Base-by-base conservation (phyloP, 805 yeast genomes). In the Brettanomyces custersianus region DNA sequence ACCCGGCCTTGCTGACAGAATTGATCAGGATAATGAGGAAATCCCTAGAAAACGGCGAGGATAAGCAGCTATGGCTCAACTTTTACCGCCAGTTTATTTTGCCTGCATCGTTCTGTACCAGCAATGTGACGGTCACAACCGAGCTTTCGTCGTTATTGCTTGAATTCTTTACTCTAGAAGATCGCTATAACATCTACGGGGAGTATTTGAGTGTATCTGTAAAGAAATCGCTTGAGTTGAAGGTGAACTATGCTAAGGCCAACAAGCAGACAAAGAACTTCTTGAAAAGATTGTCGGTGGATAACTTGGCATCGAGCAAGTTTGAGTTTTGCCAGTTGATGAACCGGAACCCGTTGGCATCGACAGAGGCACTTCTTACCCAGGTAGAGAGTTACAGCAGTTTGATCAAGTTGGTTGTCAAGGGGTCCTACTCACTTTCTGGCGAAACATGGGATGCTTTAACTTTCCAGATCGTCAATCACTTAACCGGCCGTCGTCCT, bases 381-480 rank as follows among this genome's bases (percentile, higher is more conserved):
- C 96, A 86, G 51, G 75, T 90, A 43, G 97, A 90, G 56, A 85
- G 92, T 61, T 90, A 90, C 52, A 95, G 82, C 51, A 90, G 90
- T 51, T 70, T 90, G 43, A 81, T 80, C 31, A 77, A 74, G 26
- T 64, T 90, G 39, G 76, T 90, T 5, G 87, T 85, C 8, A 80
- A 80, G 32, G 74, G 92, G 5, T 86, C 95, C 0, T 63, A 75
- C 28, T 80, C 74, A 49, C 85, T 86, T 52, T 80, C 78, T 34
- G 69, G 62, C 4, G 79, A 80, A 48, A 86, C 87, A 0, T 86
- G 94, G 87, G 97, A 90, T 54, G 82, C 77, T 2, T 57, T 90
- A 21, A 79, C 88, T 4, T 77, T 74, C 48, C 86, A 81, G 1
- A 57, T 88, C 4, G 62, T 88, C 49, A 69, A 74, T 49, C 72